These are phyloP conservation scores for Calonectria pauciramosa DNA, from an alignment of 2,329 filamentous ascomycete species.

Conservation along the genomic window DNA sequence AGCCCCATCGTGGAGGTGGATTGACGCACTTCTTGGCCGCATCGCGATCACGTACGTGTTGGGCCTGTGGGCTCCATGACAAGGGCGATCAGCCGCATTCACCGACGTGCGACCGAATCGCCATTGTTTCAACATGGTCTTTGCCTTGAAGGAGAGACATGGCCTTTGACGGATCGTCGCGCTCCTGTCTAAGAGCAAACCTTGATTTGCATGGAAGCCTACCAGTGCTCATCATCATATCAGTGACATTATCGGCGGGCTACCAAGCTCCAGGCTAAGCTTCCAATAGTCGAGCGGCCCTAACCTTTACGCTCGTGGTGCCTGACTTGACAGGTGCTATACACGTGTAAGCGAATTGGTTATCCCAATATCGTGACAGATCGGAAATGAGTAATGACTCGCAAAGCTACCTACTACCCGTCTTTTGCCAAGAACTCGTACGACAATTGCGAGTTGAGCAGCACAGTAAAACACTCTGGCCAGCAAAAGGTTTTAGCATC, in stretches of 20 bases:
- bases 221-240: slow-evolving; percentile 6
- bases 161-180: not conserved
- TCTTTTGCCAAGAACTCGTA: slow-evolving; percentile 5
- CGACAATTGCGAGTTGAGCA: not conserved
- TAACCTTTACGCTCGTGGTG: not conserved
- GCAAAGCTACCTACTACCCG: not conserved
- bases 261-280: slow-evolving; percentile 6
- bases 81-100: slow-evolving; percentile 9
- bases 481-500: not conserved
- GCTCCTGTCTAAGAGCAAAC: not conserved
- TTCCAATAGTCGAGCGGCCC: slow-evolving; percentile 13
- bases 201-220: not conserved
- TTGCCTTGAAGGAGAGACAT: not conserved
- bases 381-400: slow-evolving; percentile 26
- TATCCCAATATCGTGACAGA: not conserved
- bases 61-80: not conserved
- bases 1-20: not conserved
- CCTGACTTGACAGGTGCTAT: slow-evolving; percentile 2
- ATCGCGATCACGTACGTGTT: slow-evolving; percentile 18
- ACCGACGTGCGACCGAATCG: slow-evolving; percentile 9
- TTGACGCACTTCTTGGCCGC: not conserved
- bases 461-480: not conserved
- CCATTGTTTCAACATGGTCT: slow-evolving; percentile 13
- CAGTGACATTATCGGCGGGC: not conserved
- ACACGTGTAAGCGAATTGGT: not conserved